Evolutionary conservation across 176 grass and related monocot genomes (phyloP).

Genomic region (Avena sativa): DNA sequence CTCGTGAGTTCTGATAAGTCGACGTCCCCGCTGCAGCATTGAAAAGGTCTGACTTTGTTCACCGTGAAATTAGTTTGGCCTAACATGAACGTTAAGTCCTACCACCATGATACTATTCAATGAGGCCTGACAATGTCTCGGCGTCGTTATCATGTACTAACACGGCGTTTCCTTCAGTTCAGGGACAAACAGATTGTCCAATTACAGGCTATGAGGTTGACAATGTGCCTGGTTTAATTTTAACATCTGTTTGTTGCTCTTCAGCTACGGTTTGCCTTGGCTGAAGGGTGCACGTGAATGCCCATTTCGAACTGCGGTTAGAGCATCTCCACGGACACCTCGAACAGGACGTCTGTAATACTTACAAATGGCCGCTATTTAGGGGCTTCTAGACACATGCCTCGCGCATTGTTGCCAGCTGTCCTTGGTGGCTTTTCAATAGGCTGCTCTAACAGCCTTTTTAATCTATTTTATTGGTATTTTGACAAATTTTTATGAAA

Average conservation of each 20-base stretch:
- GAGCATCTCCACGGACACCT: no score
- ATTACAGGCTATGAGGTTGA: not conserved
- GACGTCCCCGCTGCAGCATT: not conserved
- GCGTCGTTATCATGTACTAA: not conserved
- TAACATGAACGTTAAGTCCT: not conserved
- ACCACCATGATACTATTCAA: not conserved
- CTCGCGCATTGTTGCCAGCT: no score
- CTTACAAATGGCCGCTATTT: no score
- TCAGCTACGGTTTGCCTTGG: not conserved
- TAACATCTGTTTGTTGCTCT: not conserved
- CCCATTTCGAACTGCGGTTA: not conserved
- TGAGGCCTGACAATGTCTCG: not conserved
- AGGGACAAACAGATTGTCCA: not conserved
- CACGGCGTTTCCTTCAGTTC: not conserved
- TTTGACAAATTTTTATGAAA: no score
- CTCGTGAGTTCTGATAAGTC: not conserved
- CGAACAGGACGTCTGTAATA: no score
- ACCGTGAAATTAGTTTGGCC: not conserved
- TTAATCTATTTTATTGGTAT: no score
- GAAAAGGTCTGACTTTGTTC: not conserved
- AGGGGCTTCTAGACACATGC: no score
- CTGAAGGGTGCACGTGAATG: not conserved
- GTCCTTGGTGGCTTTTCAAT: no score
- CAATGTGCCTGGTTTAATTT: not conserved
- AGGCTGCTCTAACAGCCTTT: no score